Evolutionary conservation across 257 asterid species (phyloP), one percentile per base, ranked within the genome.

Genomic region (Solanum chmielewskii): DNA sequence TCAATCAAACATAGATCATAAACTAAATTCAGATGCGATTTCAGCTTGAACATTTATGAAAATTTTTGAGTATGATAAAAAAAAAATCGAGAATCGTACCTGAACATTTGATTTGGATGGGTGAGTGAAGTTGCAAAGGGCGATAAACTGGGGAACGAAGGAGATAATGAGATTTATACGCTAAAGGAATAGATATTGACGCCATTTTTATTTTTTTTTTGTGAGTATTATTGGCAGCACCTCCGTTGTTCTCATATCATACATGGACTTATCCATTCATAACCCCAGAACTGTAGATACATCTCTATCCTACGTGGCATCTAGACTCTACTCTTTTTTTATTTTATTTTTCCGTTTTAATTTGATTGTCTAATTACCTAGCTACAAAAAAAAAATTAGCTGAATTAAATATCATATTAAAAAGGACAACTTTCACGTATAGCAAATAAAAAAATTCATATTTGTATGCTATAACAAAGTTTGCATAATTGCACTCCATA

Each of bases 131-230:
- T 81, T 60, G 75, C 21, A 77, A 91, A 23, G 66, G 88, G 74
- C 85, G 84, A 52, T 42, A 89, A 88, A 85, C 9, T 33, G 94
- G 86, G 69, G 78, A 59, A 66, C 84, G 89, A 37, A 64, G 60
- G 27, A 68, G 83, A 35, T 16, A 88, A 86, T 80, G 92, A 80
- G 92, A 93, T 85, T 88, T 91, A 42, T 90, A 96, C 9, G 91
- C 90, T 33, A 89, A 86, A 76, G 90, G 90, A 85, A 88, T 83
- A 11, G 94, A 91, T 91, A 93, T 91, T 84, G 95, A 95, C 98
- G 93, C 91, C 85, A 70, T 87, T 86, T 76, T 75, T 41, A 42
- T 77, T 73, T 15, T 87, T 84, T 69, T 75, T 47, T 39, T 86
- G 80, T 6, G 31, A 83, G 49, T 42, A 12, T 62, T 37, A 71